Base-by-base conservation (phyloP, 129 eudicot genomes). In the Mikania micrantha region DNA sequence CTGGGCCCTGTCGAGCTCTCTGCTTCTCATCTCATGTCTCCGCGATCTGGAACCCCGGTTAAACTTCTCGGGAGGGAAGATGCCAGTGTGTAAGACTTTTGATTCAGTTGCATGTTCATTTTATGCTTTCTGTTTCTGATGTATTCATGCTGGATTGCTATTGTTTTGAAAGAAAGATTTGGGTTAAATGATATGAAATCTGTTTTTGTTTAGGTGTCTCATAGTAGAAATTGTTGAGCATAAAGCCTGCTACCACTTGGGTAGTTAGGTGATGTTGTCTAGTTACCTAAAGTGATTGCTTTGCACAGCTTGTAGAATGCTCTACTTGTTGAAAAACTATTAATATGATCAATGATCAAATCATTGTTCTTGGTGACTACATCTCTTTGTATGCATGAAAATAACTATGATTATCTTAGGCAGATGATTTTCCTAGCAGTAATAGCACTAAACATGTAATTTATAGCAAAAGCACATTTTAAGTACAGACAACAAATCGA, bases 1-100 rank as follows among this genome's bases (percentile, higher is more conserved):
- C 81, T 94, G 9, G 99, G 99, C 34, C 74, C 90, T 0, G 90
- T 86, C n/a, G 97, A 94, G 69, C 83, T 94, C 10, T 79, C 95
- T 0, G 88, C 90, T 58, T 80, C 99, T 76, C 97, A 82, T 83
- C 66, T 94, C 34, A 87, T 88, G 89, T 89, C 99, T 74, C 99
- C 99, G 12, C 85, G 99, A 60, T 94, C 99, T 44, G 99, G 99
- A 20, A 89, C 99, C 52, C 99, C 99, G 0, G 99, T 94, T 34
- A 94, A 94, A 73, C 97, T 94, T 75, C 95, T 94, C 70, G 99
- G 97, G 35, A 84, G 99, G 77, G 99, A 94, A 76, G 99, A 94
- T 71, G 99, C 99, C 19, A 94, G 99, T 73, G 97, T 94, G 99
- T 94, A 83, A 82, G 98, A 72, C 25, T 41, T 13, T 34, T 19